Evolutionary conservation across 2,329 filamentous ascomycete genomes (phyloP).

Genomic region (Drechslerella coelobrocha): DNA sequence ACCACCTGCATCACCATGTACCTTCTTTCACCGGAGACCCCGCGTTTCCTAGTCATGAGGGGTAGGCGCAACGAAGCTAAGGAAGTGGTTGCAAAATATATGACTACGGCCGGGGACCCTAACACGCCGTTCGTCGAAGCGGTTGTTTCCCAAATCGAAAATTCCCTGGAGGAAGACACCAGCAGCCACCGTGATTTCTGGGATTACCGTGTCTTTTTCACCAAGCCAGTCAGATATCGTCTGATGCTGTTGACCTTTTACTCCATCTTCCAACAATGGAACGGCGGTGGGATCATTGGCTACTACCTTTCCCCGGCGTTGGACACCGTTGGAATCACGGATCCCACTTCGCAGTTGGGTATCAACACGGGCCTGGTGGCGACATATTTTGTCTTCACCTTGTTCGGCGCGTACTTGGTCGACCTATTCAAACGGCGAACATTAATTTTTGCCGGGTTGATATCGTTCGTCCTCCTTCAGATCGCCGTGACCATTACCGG

Average conservation of each 20-base stretch:
- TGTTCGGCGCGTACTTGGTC: slow-evolving; percentile 60
- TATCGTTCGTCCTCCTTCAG: slow-evolving; percentile 61
- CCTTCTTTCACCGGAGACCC: slow-evolving; percentile 58
- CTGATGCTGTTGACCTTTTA: slow-evolving; percentile 61
- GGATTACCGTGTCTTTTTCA: slow-evolving; percentile 63
- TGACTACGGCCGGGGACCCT: slow-evolving; percentile 59
- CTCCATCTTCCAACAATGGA: slow-evolving; percentile 62
- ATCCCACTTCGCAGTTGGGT: slow-evolving; percentile 58
- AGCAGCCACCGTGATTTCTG: slow-evolving; percentile 59
- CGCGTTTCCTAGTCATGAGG: slow-evolving; percentile 57
- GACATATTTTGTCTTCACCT: slow-evolving; percentile 62
- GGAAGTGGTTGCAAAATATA: slow-evolving; percentile 58
- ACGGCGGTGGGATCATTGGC: slow-evolving; percentile 61
- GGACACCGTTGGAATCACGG: slow-evolving; percentile 59
- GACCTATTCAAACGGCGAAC: slow-evolving; percentile 60
- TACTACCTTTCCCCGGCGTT: slow-evolving; percentile 60
- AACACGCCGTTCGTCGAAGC: slow-evolving; percentile 60
- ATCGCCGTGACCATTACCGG: slow-evolving; percentile 62
- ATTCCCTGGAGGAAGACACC: slow-evolving; percentile 59
- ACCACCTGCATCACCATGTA: slow-evolving; percentile 61
- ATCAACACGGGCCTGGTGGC: slow-evolving; percentile 61
- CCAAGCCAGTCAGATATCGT: slow-evolving; percentile 60
- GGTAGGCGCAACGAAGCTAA: slow-evolving; percentile 57
- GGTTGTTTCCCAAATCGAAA: slow-evolving; percentile 60
- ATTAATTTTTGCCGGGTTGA: slow-evolving; percentile 61